Conservation (phyloP, 306 rosid species). For the Cucurbita argyrosperma region DNA sequence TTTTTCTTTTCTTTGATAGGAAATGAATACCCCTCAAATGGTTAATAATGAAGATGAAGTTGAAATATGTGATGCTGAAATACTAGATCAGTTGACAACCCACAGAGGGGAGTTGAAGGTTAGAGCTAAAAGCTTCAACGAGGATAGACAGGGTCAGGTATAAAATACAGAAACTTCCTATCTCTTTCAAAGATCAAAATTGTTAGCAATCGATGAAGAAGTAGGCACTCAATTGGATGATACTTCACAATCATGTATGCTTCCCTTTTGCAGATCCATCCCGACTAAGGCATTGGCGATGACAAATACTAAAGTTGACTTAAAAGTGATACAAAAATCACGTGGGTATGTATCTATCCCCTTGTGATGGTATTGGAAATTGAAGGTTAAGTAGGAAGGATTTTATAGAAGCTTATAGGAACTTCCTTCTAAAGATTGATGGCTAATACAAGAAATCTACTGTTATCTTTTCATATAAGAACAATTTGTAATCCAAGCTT, state of each 20-base stretch:
- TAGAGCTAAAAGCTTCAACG: conserved; percentile 41
- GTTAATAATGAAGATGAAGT: conserved; percentile 22
- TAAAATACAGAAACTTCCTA: not conserved
- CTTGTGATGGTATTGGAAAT: not conserved
- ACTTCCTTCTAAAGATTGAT: not conserved
- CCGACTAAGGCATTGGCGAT: not conserved
- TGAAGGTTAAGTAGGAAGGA: not conserved
- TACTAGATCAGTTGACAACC: conserved; percentile 60
- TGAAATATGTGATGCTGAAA: conserved; percentile 48
- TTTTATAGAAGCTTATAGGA: not conserved
- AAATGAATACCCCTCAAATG: conserved; percentile 14
- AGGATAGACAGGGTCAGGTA: conserved; percentile 50
- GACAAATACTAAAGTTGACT: not conserved
- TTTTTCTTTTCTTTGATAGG: conserved; percentile 14
- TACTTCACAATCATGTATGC: not conserved
- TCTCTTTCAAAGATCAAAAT: not conserved
- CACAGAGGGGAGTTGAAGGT: conserved; percentile 75
- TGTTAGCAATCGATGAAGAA: not conserved
- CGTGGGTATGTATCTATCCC: not conserved
- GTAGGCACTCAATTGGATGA: not conserved
- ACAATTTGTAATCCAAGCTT: not conserved
- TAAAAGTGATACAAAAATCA: not conserved
- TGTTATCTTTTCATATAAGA: not conserved
- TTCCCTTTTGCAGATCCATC: conserved; percentile 1
- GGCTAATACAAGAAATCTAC: not conserved